Percentiles rank a stretch among this genome's conserved stretches.
Evolutionary conservation across 2,329 filamentous ascomycete genomes (phyloP).

Genomic region (Pestalotiopsis sp.): DNA sequence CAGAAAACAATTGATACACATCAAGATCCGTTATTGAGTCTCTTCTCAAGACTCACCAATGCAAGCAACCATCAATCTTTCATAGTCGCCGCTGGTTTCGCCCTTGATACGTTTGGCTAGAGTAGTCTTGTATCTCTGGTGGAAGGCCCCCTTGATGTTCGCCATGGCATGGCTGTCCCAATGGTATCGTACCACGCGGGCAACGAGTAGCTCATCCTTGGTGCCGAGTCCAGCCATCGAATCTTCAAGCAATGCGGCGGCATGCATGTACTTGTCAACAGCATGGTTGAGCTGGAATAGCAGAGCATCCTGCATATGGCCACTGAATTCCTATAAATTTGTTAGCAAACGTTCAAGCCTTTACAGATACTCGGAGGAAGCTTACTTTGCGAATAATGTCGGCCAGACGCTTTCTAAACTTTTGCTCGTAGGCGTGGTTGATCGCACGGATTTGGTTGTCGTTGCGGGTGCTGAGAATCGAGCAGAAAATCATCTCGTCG

Average conservation of each 20-base stretch:
- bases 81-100: constrained; percentile 86
- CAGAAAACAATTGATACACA: background rate
- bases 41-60: constrained; percentile 43
- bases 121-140: constrained; percentile 68
- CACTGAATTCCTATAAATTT: constrained; percentile 70
- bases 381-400: constrained; percentile 71
- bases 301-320: constrained; percentile 88
- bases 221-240: constrained; percentile 87
- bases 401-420: constrained; percentile 72
- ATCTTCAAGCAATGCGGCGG: constrained; percentile 81
- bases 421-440: constrained; percentile 70
- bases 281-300: constrained; percentile 78
- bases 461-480: constrained; percentile 74
- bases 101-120: constrained; percentile 72
- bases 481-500: constrained; percentile 77
- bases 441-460: constrained; percentile 86
- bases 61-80: constrained; percentile 74
- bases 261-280: constrained; percentile 79
- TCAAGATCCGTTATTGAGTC: constrained; percentile 17
- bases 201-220: constrained; percentile 78
- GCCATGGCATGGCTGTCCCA: constrained; percentile 79
- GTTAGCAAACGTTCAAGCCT: background rate
- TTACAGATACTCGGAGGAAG: background rate
- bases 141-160: constrained; percentile 78
- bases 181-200: constrained; percentile 78